Evolutionary conservation across 2,329 filamentous ascomycete genomes (phyloP).

Genomic region (Colletotrichum incanum): DNA sequence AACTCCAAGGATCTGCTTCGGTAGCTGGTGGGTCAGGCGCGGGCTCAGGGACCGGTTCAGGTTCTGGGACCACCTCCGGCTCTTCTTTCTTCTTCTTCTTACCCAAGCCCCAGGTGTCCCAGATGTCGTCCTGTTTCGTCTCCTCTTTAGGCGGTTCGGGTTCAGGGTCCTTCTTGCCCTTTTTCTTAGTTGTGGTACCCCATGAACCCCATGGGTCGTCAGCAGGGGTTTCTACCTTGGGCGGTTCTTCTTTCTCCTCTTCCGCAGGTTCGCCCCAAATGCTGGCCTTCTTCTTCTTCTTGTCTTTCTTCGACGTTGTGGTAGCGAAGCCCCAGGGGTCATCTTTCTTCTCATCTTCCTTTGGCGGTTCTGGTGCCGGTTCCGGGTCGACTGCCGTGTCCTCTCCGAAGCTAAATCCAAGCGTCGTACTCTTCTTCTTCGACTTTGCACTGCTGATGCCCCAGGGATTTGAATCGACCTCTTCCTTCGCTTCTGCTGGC

Average conservation of each 20-base stretch:
- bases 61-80: conserved; percentile 45
- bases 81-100: conserved; percentile 50
- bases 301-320: conserved; percentile 58
- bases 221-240: conserved; percentile 46
- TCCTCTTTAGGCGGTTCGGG: conserved; percentile 35
- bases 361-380: conserved; percentile 18
- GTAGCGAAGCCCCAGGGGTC: conserved; percentile 53
- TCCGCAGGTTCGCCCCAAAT: conserved; percentile 56
- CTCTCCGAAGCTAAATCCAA: conserved; percentile 66
- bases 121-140: conserved; percentile 45
- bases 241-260: conserved; percentile 50
- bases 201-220: conserved; percentile 50
- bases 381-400: conserved; percentile 40
- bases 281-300: conserved; percentile 60
- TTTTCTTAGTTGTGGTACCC: conserved; percentile 57
- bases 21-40: conserved; percentile 48
- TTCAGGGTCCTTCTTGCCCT: conserved; percentile 59
- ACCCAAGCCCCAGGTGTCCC: conserved; percentile 46
- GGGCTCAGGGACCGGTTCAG: conserved; percentile 46
- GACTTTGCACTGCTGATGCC: conserved; percentile 61
- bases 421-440: conserved; percentile 63
- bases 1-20: conserved; percentile 55
- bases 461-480: conserved; percentile 66
- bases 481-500: conserved; percentile 58
- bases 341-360: conserved; percentile 55